These are phyloP conservation scores for Aspergillus quadricinctus DNA, from an alignment of 2,329 filamentous ascomycete species.

Conservation along the genomic window DNA sequence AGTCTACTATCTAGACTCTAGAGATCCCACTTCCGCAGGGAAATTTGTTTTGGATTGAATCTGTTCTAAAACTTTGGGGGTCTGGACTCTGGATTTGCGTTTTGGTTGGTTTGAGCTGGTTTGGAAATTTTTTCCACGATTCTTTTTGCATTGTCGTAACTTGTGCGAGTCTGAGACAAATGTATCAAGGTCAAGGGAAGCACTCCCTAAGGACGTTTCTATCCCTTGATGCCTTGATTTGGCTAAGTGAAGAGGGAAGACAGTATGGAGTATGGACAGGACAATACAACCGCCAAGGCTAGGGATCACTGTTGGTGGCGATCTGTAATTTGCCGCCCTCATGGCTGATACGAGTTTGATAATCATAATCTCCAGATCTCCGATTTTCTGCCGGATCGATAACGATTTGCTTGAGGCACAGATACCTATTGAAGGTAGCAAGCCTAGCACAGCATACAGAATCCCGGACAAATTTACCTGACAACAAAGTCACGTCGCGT, in stretches of 20 bases:
- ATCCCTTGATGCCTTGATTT: not conserved
- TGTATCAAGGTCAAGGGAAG: not conserved
- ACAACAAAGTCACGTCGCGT: not conserved
- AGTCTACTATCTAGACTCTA: not conserved
- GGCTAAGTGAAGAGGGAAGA: not conserved
- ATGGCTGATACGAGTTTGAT: not conserved
- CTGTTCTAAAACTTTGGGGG: not conserved
- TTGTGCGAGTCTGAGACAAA: not conserved
- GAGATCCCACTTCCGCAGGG: constrained; percentile 1
- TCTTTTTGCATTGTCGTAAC: too few species aligned
- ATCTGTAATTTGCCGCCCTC: not conserved
- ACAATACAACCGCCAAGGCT: not conserved
- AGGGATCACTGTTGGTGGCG: not conserved
- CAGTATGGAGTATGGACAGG: not conserved
- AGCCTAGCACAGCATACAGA: not conserved
- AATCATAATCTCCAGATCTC: not conserved
- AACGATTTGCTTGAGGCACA: not conserved
- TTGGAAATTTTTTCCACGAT: not conserved
- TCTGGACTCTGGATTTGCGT: constrained; percentile 2
- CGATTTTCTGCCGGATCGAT: not conserved
- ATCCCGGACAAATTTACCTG: not conserved
- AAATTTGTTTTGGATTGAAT: constrained; percentile 5
- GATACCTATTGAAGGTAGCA: not conserved
- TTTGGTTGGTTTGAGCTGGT: not conserved
- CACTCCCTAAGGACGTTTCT: not conserved